Percentiles rank a stretch among this genome's conserved stretches.
phyloP scores from a whole-genome alignment of 352 stramenopile genomes.

The Globisporangium polare region DNA sequence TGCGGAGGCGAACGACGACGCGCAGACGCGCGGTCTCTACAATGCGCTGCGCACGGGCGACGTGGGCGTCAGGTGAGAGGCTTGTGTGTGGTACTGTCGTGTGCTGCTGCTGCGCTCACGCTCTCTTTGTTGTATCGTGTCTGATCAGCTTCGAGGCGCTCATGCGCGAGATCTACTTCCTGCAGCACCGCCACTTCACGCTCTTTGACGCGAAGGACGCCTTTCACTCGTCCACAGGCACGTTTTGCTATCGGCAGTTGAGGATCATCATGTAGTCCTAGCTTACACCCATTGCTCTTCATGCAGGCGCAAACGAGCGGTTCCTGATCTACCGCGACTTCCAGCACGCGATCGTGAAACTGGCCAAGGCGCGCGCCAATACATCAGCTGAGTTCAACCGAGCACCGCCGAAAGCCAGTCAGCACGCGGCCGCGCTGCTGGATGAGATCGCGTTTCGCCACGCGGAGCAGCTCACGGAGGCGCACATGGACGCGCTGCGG shows the following conservation, averaged over 20 bases:
- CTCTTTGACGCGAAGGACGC: slow-evolving; percentile 64
- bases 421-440: slow-evolving; percentile 29
- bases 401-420: slow-evolving; percentile 15
- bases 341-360: slow-evolving; percentile 47
- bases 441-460: slow-evolving; percentile 19
- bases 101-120: no score
- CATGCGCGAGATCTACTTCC: slow-evolving; percentile 49
- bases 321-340: slow-evolving; percentile 58
- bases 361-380: slow-evolving; percentile 12
- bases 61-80: slow-evolving; percentile 48
- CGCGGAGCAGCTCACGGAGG: background rate
- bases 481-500: slow-evolving; percentile 41
- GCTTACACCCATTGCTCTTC: background rate
- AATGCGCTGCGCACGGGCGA: slow-evolving; percentile 50
- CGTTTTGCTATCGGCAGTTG: background rate
- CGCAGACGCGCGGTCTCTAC: slow-evolving; percentile 41
- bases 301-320: slow-evolving; percentile 33
- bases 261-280: no score
- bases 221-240: slow-evolving; percentile 53
- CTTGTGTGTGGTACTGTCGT: no score
- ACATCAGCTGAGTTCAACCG: background rate
- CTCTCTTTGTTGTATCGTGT: background rate
- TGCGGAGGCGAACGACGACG: slow-evolving; percentile 25
- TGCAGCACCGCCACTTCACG: slow-evolving; percentile 57
- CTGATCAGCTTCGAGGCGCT: slow-evolving; percentile 34